Conservation (phyloP, 1,139 yeast genomes). For the Kluyveromyces marxianus region DNA sequence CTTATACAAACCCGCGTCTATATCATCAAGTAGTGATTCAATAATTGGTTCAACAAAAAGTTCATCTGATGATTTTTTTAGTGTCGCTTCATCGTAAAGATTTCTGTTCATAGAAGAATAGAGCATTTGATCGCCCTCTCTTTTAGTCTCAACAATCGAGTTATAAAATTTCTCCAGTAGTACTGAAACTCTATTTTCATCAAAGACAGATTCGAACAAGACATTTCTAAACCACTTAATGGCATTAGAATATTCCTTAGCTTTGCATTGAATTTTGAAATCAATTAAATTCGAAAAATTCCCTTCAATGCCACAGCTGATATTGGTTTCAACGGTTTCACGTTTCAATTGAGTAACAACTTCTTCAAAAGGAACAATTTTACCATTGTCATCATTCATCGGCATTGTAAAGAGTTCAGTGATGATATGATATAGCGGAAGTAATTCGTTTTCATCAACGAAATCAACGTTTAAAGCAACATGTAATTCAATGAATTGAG, state of each 20-base stretch:
- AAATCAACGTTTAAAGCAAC: constrained; percentile 55
- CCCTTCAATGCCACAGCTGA: constrained; percentile 52
- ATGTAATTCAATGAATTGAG: constrained; percentile 72
- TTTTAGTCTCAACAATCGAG: constrained; percentile 68
- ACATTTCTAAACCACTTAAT: constrained; percentile 70
- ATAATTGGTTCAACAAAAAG: constrained; percentile 55
- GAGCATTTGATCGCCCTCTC: constrained; percentile 71
- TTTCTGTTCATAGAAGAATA: constrained; percentile 52
- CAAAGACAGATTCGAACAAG: constrained; percentile 60
- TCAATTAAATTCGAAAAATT: constrained; percentile 59
- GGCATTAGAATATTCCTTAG: constrained; percentile 55
- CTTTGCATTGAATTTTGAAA: constrained; percentile 55
- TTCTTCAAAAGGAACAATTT: constrained; percentile 55
- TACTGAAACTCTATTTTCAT: constrained; percentile 61
- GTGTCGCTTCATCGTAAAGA: constrained; percentile 49
- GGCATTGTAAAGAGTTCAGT: constrained; percentile 68
- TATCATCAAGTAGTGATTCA: constrained; percentile 41
- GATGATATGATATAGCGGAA: constrained; percentile 63
- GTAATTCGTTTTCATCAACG: constrained; percentile 44
- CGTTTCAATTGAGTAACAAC: constrained; percentile 66
- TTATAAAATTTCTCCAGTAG: constrained; percentile 69
- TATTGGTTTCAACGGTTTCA: constrained; percentile 57
- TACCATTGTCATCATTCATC: constrained; percentile 54
- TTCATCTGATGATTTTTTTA: constrained; percentile 61
- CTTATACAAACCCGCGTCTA: constrained; percentile 39